Evolutionary conservation across 2,329 filamentous ascomycete genomes (phyloP), one percentile per base, ranked within the genome.

Genomic region (Pseudogymnoascus sp.): DNA sequence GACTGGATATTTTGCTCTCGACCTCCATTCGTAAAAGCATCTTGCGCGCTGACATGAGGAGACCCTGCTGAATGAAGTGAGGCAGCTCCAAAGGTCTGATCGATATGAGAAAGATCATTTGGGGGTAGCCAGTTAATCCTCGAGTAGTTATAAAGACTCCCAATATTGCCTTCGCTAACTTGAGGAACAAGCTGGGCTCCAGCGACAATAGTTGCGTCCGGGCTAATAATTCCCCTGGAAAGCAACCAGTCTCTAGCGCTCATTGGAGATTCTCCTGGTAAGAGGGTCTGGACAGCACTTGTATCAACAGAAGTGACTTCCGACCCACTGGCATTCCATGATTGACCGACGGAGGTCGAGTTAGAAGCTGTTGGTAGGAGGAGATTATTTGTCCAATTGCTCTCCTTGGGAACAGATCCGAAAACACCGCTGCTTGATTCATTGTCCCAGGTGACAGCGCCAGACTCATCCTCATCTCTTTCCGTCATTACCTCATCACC

Each of bases 111-210:
- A 13, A 61, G 9, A 3, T 61, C 59, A 12, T 35, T 61, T 9
- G 21, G 36, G 37, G 59, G 59, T 2, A 61, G 39, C 59, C 59
- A 61, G 25, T 61, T 61, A 27, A 61, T 61, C 48, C 48, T 61
- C 29, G 59, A 61, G 27, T 61, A 61, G n/a, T 61, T 48, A 21
- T 61, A 61, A 27, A 61, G 40, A 10, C 59, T 61, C 25, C 59
- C 59, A 27, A 61, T 61, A 9, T 61, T 61, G 15, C 59, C 59
- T 18, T 61, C 59, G 39, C 59, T 61, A 7, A 61, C 59, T 48
- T 61, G 39, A 52, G 59, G 59, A 21, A 61, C 36, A 52, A 61
- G 59, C 21, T 48, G 48, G 25, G 59, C 59, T 27, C 59, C 59
- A 3, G 59, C 25, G 12, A 61, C 48, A 9, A 61, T 48, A 36